Conservation (phyloP, 352 stramenopile genomes). For the Halophytophthora batemanensis region DNA sequence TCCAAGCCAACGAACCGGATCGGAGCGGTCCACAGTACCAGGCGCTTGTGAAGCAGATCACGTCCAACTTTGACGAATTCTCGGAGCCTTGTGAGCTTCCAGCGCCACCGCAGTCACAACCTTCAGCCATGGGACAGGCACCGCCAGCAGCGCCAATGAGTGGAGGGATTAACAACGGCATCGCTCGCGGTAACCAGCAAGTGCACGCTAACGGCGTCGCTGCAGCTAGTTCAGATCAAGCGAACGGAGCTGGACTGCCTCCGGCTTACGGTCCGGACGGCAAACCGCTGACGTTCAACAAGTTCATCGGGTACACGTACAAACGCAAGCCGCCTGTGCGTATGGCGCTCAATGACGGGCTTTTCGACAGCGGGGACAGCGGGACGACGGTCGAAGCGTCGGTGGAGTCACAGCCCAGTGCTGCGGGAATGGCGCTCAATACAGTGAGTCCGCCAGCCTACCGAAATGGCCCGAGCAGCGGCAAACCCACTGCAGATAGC, state of each 20-base stretch:
- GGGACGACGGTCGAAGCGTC: background rate
- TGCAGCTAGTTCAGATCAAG: constrained; percentile 5
- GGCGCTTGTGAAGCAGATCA: constrained; percentile 90
- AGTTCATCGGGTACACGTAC: constrained; percentile 92
- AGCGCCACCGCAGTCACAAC: constrained; percentile 16
- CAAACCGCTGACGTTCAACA: constrained; percentile 87
- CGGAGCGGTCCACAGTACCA: constrained; percentile 69
- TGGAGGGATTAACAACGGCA: background rate
- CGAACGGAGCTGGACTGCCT: constrained; percentile 21
- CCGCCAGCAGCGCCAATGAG: constrained; percentile 14
- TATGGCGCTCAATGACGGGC: constrained; percentile 69
- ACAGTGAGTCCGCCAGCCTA: constrained; percentile 2
- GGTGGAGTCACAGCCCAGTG: background rate
- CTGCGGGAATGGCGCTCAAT: background rate
- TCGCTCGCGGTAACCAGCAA: constrained; percentile 4
- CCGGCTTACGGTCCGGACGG: constrained; percentile 61
- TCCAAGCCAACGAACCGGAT: constrained; percentile 76
- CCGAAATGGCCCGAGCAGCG: constrained; percentile 4
- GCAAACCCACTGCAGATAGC: too few relatives aligned
- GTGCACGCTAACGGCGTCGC: background rate
- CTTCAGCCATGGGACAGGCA: constrained; percentile 17
- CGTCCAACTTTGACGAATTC: constrained; percentile 98
- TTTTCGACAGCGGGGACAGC: constrained; percentile 43
- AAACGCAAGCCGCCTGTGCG: constrained; percentile 85
- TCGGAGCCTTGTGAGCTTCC: constrained; percentile 77